Conservation (phyloP, 169 alveolate species). For the Babesia ovata region DNA sequence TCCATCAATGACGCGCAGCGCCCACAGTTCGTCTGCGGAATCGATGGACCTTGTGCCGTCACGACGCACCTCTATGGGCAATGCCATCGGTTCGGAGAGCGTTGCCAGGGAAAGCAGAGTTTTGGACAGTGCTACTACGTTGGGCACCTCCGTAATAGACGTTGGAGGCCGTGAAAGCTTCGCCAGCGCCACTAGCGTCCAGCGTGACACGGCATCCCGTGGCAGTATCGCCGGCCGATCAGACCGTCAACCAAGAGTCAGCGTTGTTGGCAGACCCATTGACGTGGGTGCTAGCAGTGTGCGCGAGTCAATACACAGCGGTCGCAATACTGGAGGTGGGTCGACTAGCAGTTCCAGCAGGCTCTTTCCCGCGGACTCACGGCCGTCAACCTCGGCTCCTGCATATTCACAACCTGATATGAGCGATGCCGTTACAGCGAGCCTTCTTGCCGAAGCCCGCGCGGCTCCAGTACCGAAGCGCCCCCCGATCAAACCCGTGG, state of each 20-base stretch:
- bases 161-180: neutral
- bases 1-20: conserved; percentile 11
- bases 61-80: neutral
- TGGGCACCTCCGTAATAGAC: neutral
- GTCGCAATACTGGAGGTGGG: neutral
- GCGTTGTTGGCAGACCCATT: conserved; percentile 18
- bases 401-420: neutral
- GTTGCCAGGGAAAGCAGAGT: conserved; percentile 5
- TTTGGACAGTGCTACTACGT: neutral
- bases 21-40: neutral
- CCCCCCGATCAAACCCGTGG: conserved; percentile 37
- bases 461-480: conserved; percentile 14
- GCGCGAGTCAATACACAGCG: neutral
- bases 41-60: neutral
- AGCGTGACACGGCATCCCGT: neutral
- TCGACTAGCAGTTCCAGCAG: neutral
- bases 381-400: neutral
- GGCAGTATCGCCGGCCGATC: neutral
- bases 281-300: conserved; percentile 4
- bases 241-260: conserved; percentile 4
- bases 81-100: neutral
- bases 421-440: conserved; percentile 2
- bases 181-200: neutral
- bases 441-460: conserved; percentile 2
- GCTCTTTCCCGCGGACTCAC: neutral